Evolutionary conservation across 2,329 filamentous ascomycete genomes (phyloP).

Genomic region (Curvularia hawaiiensis): DNA sequence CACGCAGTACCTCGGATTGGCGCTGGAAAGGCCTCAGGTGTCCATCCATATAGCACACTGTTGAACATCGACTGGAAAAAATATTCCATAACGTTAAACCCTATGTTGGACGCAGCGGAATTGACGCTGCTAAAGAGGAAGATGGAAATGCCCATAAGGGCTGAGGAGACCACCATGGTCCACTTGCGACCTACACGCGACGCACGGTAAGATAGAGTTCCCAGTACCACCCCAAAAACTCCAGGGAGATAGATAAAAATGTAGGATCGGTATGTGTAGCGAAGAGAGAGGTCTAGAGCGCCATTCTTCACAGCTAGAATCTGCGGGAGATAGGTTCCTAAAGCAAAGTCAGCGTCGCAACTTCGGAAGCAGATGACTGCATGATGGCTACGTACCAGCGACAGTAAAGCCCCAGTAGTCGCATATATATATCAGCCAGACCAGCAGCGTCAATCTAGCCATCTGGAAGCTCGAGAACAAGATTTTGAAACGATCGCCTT

Average conservation of each 20-base stretch:
- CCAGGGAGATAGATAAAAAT: slow-evolving; percentile 61
- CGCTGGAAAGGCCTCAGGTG: slow-evolving; percentile 58
- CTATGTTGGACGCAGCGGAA: slow-evolving; percentile 53
- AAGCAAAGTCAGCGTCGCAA: slow-evolving; percentile 1
- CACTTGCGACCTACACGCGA: slow-evolving; percentile 52
- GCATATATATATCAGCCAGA: slow-evolving; percentile 59
- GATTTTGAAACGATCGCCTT: slow-evolving; percentile 52
- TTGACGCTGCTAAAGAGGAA: slow-evolving; percentile 55
- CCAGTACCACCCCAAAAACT: slow-evolving; percentile 57
- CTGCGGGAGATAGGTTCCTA: slow-evolving; percentile 55
- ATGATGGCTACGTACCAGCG: slow-evolving; percentile 40
- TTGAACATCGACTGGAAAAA: slow-evolving; percentile 61
- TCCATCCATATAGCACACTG: slow-evolving; percentile 58
- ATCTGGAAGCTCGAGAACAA: slow-evolving; percentile 52
- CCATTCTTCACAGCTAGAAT: slow-evolving; percentile 61
- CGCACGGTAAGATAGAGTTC: slow-evolving; percentile 54
- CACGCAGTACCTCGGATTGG: slow-evolving; percentile 59
- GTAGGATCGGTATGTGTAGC: slow-evolving; percentile 58
- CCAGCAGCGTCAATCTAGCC: slow-evolving; percentile 53
- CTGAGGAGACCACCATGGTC: slow-evolving; percentile 52
- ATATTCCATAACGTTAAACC: slow-evolving; percentile 58
- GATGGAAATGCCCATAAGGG: slow-evolving; percentile 52
- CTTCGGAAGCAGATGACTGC: neutral
- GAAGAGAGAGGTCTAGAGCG: slow-evolving; percentile 50
- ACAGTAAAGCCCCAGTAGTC: slow-evolving; percentile 59